A percentile compares a stretch with the other conserved stretches of the same genome.
These are phyloP conservation scores for Diutina neorugosa DNA, from an alignment of 1,139 yeast genomes.

Conservation along the genomic window DNA sequence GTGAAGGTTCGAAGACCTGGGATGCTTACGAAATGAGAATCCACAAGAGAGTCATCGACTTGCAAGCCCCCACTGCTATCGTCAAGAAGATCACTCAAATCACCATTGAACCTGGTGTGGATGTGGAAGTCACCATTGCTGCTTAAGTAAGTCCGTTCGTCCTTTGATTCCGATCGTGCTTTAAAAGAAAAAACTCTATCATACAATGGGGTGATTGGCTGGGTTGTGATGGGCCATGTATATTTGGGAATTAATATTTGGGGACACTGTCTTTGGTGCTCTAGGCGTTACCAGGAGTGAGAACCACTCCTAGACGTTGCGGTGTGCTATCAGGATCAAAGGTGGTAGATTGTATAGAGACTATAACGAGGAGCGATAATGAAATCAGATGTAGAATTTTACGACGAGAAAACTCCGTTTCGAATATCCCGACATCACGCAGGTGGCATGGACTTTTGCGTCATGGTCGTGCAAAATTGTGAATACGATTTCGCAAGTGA, in stretches of 20 bases:
- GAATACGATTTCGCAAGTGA: background rate
- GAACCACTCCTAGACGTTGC: conserved; percentile 2
- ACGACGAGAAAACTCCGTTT: background rate
- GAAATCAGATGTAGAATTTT: background rate
- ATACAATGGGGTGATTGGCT: conserved; percentile 1
- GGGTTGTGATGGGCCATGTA: background rate
- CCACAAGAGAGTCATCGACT: conserved; percentile 99
- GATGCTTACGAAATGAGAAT: conserved; percentile 99
- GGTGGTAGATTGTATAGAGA: conserved; percentile 2
- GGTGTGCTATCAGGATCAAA: conserved; percentile 4
- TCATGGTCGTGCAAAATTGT: background rate
- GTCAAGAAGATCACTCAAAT: conserved; percentile 95
- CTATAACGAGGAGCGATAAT: background rate
- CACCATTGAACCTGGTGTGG: conserved; percentile 53
- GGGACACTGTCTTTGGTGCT: conserved; percentile 3
- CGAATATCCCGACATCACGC: too few relatives aligned
- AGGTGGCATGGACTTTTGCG: background rate
- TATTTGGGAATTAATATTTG: background rate
- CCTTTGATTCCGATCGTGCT: conserved; percentile 4
- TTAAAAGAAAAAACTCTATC: background rate
- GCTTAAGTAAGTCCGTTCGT: conserved; percentile 12
- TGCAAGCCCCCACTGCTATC: conserved; percentile 90
- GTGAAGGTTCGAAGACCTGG: conserved; percentile 99
- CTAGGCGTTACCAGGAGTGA: conserved; percentile 4
- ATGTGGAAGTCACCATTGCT: conserved; percentile 21